phyloP scores from a whole-genome alignment of 257 asterid genomes.

The Verbena officinalis region DNA sequence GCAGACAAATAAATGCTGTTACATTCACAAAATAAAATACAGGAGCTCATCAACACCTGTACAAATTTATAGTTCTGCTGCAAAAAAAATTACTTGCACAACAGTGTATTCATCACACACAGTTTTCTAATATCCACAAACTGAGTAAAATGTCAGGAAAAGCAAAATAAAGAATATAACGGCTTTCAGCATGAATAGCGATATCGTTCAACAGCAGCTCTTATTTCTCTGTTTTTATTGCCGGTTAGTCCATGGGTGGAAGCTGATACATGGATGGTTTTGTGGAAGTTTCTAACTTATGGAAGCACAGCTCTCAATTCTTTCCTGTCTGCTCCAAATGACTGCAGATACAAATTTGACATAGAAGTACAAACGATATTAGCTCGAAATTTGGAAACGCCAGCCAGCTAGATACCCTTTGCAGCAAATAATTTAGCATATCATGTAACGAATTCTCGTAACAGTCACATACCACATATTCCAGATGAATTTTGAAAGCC shows the following conservation, averaged over 20 bases:
- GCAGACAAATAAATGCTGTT: neutral
- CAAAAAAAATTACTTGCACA: conserved; percentile 24
- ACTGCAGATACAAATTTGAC: conserved; percentile 49
- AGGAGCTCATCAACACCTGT: neutral
- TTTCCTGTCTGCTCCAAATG: conserved; percentile 87
- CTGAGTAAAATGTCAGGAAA: neutral
- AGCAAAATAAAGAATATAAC: conserved; percentile 19
- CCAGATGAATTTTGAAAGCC: neutral
- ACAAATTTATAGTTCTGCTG: conserved; percentile 16
- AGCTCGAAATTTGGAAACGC: neutral
- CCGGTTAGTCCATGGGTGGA: conserved; percentile 26
- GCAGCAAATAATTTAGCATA: neutral
- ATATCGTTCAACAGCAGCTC: conserved; percentile 28
- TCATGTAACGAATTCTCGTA: neutral
- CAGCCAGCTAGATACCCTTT: neutral
- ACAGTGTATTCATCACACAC: conserved; percentile 5
- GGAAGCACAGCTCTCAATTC: conserved; percentile 81
- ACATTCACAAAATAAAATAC: neutral
- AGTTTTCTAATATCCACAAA: conserved; percentile 29
- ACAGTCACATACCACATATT: neutral
- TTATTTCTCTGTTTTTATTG: conserved; percentile 38
- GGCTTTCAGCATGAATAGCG: conserved; percentile 15
- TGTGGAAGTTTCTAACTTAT: conserved; percentile 36
- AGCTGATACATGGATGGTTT: neutral
- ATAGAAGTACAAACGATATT: neutral